A percentile compares a stretch with the other conserved stretches of the same genome.
Evolutionary conservation across 2,329 filamentous ascomycete genomes (phyloP).

Genomic region (Microdochium trichocladiopsis): DNA sequence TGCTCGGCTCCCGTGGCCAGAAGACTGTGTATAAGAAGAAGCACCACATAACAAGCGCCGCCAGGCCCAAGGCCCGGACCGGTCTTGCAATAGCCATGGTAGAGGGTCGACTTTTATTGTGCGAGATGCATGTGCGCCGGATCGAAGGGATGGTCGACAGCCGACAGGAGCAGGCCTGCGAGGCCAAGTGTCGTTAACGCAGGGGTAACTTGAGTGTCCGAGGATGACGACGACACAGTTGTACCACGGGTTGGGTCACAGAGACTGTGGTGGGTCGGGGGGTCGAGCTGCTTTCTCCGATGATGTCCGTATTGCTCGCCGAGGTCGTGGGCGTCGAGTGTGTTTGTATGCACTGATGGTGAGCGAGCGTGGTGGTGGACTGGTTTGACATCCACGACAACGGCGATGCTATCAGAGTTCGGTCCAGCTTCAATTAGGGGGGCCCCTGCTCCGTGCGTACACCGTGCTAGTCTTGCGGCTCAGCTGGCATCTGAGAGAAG

Average conservation of each 20-base stretch:
- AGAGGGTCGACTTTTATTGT: conserved; percentile 10
- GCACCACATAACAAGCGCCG: conserved; percentile 65
- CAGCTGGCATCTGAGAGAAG: neutral
- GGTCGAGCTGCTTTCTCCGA: neutral
- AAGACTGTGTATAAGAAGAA: conserved; percentile 75
- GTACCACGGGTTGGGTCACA: neutral
- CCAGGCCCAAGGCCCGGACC: conserved; percentile 69
- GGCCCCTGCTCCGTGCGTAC: conserved; percentile 1
- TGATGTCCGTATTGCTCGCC: too few species aligned
- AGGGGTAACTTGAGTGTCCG: too few species aligned
- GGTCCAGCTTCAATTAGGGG: neutral
- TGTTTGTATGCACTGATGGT: too few species aligned
- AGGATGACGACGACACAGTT: too few species aligned
- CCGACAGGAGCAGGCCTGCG: neutral
- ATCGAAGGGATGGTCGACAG: neutral
- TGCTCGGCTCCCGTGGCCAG: conserved; percentile 41
- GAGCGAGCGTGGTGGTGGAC: neutral
- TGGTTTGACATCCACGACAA: neutral
- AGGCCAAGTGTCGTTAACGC: too few species aligned
- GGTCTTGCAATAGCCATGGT: conserved; percentile 81
- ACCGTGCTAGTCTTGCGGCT: neutral
- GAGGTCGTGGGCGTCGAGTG: too few species aligned
- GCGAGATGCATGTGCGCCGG: conserved; percentile 15
- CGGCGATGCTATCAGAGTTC: neutral
- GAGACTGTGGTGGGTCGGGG: neutral